Percentiles rank a stretch among this genome's conserved stretches.
Evolutionary conservation across 768 basidiomycete genomes (phyloP).

Genomic region (Leccinum uliginosum): DNA sequence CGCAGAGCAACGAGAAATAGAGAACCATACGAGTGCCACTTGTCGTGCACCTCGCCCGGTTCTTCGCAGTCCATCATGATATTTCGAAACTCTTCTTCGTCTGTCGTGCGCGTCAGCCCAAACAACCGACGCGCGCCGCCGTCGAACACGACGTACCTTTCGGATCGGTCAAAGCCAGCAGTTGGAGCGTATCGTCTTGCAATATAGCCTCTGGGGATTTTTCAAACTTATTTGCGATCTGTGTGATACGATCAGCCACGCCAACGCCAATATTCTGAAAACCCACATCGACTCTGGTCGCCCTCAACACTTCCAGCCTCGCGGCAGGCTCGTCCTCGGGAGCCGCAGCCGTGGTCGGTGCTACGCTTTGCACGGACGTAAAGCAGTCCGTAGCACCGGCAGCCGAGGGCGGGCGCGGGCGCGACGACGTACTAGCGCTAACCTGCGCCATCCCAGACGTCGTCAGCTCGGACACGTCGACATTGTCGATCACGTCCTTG

Average conservation of each 20-base stretch:
- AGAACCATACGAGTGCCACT: constrained; percentile 19
- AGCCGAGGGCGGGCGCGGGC: background rate
- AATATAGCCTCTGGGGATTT: constrained; percentile 12
- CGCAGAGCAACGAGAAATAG: constrained; percentile 18
- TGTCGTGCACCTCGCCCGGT: constrained; percentile 7
- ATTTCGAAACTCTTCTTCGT: constrained; percentile 6
- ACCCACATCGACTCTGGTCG: constrained; percentile 20
- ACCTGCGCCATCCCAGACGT: constrained; percentile 7
- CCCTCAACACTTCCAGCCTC: constrained; percentile 16
- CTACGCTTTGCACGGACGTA: background rate
- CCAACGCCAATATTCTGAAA: background rate
- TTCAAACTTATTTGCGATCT: constrained; percentile 14
- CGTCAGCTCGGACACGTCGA: background rate
- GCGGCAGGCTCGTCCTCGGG: constrained; percentile 11
- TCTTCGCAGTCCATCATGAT: constrained; percentile 20
- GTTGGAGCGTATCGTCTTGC: constrained; percentile 23
- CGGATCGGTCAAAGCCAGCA: constrained; percentile 18
- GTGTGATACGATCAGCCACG: background rate
- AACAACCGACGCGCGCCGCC: background rate
- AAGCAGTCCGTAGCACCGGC: background rate
- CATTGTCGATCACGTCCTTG: constrained; percentile 8
- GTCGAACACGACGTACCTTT: constrained; percentile 9
- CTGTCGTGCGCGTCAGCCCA: constrained; percentile 8
- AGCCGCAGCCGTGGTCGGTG: background rate
- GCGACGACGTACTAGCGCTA: constrained; percentile 6